Conservation (phyloP, 2,329 filamentous ascomycete species). For the Aureobasidium sp. region DNA sequence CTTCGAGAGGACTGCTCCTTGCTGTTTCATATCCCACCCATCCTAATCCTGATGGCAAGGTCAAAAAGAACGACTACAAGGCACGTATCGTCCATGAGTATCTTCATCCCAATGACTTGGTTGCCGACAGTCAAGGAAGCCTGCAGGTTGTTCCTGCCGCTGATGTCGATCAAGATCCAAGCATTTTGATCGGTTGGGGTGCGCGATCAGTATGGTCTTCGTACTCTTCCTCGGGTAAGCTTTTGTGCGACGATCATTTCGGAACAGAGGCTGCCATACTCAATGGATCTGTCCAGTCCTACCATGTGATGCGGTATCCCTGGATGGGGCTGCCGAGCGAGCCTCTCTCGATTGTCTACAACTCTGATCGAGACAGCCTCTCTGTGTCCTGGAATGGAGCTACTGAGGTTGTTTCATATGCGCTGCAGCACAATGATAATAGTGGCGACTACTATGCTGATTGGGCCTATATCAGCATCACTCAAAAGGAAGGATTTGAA, state of each 20-base stretch:
- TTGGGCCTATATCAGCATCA: conserved; percentile 16
- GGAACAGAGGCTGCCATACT: conserved; percentile 25
- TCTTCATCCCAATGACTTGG: conserved; percentile 18
- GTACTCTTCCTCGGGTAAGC: conserved; percentile 31
- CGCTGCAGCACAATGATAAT: conserved; percentile 22
- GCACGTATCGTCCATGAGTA: conserved; percentile 23
- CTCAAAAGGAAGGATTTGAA: conserved; percentile 17
- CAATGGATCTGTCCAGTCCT: conserved; percentile 27
- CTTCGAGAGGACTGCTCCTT: conserved; percentile 23
- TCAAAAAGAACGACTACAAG: conserved; percentile 16
- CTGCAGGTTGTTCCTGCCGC: conserved; percentile 16
- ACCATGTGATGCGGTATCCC: conserved; percentile 29
- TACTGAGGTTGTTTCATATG: conserved; percentile 39
- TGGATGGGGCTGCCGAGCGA: conserved; percentile 21
- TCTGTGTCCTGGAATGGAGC: conserved; percentile 48
- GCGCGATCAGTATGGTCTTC: conserved; percentile 43
- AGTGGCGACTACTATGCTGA: not conserved
- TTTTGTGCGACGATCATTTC: conserved; percentile 36
- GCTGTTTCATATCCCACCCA: conserved; percentile 22
- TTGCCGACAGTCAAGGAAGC: conserved; percentile 20
- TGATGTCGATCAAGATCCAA: conserved; percentile 11
- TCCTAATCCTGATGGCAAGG: not conserved
- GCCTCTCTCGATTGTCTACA: conserved; percentile 17
- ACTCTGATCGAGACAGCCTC: conserved; percentile 17
- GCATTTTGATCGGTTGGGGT: conserved; percentile 44